phyloP scores from a whole-genome alignment of 176 grass and related monocot genomes.

The Bromus sterilis region DNA sequence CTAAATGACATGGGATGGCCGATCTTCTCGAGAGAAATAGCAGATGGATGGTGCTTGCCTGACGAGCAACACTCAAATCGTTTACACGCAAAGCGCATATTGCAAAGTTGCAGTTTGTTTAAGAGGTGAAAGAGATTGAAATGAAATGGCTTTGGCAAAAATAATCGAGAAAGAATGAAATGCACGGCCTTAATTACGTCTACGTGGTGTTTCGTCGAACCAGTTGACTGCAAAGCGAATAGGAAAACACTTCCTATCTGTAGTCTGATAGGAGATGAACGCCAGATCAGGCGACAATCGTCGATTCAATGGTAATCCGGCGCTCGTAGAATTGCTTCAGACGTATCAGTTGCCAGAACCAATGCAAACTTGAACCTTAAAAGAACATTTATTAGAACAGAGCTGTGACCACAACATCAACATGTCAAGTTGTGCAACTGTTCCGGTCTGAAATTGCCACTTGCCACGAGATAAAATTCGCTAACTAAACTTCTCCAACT shows the following conservation, averaged over 20 bases:
- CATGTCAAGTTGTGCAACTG: not conserved
- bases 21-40: not conserved
- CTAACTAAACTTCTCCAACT: not conserved
- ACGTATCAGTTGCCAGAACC: too few species aligned
- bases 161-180: too few species aligned
- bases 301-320: too few species aligned
- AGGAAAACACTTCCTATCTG: not conserved
- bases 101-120: not conserved
- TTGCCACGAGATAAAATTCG: not conserved
- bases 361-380: not conserved
- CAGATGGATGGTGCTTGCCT: not conserved
- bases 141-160: not conserved
- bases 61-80: not conserved
- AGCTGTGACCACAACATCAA: not conserved
- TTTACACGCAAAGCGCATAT: not conserved
- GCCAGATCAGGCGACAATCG: too few species aligned
- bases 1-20: not conserved
- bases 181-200: not conserved
- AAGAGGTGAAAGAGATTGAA: not conserved
- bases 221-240: not conserved
- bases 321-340: too few species aligned
- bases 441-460: not conserved
- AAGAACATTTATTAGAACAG: not conserved
- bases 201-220: not conserved
- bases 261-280: too few species aligned